Evolutionary conservation across 106 monocot genomes (phyloP).

Genomic region (Acorus calamus): DNA sequence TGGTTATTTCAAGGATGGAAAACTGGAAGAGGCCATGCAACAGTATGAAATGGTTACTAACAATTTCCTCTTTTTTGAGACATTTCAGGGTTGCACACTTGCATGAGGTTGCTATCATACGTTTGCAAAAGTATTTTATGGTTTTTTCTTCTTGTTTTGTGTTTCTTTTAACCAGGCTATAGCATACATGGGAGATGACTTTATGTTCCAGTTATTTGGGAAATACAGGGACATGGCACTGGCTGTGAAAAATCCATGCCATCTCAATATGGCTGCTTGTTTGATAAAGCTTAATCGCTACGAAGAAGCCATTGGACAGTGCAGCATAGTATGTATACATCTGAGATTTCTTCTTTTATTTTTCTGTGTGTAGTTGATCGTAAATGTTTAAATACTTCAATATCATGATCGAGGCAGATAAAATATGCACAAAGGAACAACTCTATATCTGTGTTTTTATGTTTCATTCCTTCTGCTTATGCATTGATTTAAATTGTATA

Average conservation of each 20-base stretch:
- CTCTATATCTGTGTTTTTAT: too few species aligned
- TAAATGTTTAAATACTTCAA: too few species aligned
- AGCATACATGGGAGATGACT: constrained; percentile 99
- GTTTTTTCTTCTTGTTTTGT: constrained; percentile 1
- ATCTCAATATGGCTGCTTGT: constrained; percentile 91
- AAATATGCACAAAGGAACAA: too few species aligned
- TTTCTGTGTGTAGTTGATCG: too few species aligned
- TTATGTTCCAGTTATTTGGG: constrained; percentile 99
- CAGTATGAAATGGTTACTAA: constrained; percentile 94
- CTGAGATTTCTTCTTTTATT: background rate
- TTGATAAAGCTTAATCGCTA: constrained; percentile 71
- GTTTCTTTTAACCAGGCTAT: constrained; percentile 47
- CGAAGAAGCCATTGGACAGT: constrained; percentile 91
- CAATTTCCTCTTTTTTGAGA: too few species aligned
- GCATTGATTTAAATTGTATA: too few species aligned
- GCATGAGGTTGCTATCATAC: too few species aligned
- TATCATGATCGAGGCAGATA: too few species aligned
- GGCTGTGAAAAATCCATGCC: constrained; percentile 93
- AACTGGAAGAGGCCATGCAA: constrained; percentile 92
- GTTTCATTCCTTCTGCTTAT: too few species aligned
- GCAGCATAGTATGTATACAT: constrained; percentile 59
- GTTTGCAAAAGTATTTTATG: background rate
- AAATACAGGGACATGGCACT: constrained; percentile 98
- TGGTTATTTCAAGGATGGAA: constrained; percentile 70
- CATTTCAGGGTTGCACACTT: too few species aligned